Percentiles rank a stretch among this genome's conserved stretches.
Conservation (phyloP, 2,329 filamentous ascomycete species). For the Myrmaecium sp. region DNA sequence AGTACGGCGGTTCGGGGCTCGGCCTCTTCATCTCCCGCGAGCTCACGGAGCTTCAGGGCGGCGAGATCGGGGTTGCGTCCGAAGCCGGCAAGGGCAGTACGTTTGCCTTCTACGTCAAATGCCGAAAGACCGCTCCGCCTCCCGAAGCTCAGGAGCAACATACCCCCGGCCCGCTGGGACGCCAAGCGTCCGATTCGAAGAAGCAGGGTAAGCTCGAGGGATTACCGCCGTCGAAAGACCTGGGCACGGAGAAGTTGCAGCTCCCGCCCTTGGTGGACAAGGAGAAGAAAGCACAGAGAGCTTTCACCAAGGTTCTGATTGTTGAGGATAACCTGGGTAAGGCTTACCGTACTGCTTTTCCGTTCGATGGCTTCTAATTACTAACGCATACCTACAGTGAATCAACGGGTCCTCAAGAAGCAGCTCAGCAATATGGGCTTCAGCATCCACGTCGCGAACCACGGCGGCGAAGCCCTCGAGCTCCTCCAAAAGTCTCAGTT, state of each 20-base stretch:
- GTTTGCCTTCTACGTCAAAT: constrained; percentile 62
- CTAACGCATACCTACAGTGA: constrained; percentile 19
- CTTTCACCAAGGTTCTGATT: constrained; percentile 20
- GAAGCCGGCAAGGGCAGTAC: constrained; percentile 51
- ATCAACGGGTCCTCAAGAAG: constrained; percentile 32
- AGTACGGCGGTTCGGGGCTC: constrained; percentile 64
- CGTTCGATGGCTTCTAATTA: not conserved
- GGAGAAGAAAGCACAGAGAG: constrained; percentile 7
- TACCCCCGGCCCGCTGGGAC: constrained; percentile 11
- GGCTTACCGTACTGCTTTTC: not conserved
- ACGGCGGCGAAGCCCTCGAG: constrained; percentile 32
- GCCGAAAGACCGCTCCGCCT: constrained; percentile 36
- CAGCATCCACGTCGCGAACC: constrained; percentile 29
- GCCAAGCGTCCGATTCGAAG: constrained; percentile 16
- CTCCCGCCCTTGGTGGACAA: constrained; percentile 1
- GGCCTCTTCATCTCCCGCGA: constrained; percentile 65
- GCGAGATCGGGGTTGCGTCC: constrained; percentile 59
- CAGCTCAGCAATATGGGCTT: constrained; percentile 32
- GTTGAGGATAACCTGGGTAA: constrained; percentile 25
- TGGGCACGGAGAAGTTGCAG: constrained; percentile 4
- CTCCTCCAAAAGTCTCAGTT: constrained; percentile 25
- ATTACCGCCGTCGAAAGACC: constrained; percentile 18
- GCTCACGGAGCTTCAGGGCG: constrained; percentile 65
- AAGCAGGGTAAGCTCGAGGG: constrained; percentile 8
- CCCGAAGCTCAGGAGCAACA: constrained; percentile 13